These are phyloP conservation scores for Heritiera littoralis DNA, from an alignment of 345 rosid genomes.

Conservation along the genomic window DNA sequence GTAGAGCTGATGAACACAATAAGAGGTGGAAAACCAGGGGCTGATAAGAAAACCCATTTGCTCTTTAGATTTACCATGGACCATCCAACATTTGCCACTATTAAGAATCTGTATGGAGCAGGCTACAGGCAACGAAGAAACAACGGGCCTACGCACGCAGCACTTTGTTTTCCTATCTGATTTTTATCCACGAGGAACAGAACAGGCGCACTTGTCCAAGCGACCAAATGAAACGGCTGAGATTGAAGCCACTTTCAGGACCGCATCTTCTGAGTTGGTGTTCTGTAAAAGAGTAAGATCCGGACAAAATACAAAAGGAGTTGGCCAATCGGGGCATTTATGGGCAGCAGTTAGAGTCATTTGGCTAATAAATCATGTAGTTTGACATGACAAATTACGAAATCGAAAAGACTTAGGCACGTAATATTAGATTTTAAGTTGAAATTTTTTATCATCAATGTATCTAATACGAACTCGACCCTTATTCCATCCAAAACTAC, in stretches of 20 bases:
- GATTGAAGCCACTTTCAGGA: conserved; percentile 7
- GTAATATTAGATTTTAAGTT: too few species aligned
- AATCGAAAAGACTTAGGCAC: too few species aligned
- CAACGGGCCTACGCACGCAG: background rate
- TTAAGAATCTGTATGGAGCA: conserved; percentile 1
- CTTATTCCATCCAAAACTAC: background rate
- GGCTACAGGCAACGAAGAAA: background rate
- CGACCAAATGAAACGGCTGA: background rate
- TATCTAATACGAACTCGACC: too few species aligned
- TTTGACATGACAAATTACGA: background rate
- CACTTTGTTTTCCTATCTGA: background rate
- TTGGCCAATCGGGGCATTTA: background rate
- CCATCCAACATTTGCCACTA: conserved; percentile 8
- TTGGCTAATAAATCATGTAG: background rate
- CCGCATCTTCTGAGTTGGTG: conserved; percentile 2
- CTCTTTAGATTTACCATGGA: conserved; percentile 4
- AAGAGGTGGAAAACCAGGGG: conserved; percentile 7
- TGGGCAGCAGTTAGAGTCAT: background rate
- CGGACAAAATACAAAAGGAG: background rate
- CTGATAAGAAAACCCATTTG: conserved; percentile 11
- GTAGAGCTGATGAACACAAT: background rate
- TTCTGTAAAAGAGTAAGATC: background rate
- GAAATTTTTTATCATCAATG: too few species aligned
- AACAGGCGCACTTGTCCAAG: background rate
- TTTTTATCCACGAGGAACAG: background rate